A percentile compares a stretch with the other conserved stretches of the same genome.
These are phyloP conservation scores for Podospora anserina DNA, from an alignment of 495 filamentous ascomycete species.

Conservation along the genomic window DNA sequence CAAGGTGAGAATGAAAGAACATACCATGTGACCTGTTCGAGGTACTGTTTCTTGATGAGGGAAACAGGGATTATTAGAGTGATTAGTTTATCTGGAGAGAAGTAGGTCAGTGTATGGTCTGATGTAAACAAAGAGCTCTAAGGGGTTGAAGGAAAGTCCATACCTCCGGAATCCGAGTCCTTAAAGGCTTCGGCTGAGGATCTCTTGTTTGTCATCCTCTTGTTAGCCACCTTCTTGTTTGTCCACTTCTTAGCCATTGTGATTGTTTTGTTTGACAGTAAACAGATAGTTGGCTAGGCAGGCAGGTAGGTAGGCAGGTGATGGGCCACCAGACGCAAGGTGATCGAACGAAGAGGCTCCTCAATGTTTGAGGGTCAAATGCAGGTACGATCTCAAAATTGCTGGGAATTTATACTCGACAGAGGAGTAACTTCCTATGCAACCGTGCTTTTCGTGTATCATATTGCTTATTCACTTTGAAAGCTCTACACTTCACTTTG, in stretches of 20 bases:
- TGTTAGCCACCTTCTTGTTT: neutral
- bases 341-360: neutral
- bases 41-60: neutral
- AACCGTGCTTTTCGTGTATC: neutral
- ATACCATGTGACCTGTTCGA: neutral
- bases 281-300: no score
- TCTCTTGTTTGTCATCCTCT: neutral
- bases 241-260: neutral
- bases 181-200: neutral
- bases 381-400: neutral
- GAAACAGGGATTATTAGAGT: neutral
- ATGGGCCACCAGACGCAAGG: neutral
- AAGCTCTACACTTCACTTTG: neutral
- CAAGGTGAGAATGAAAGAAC: neutral
- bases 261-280: neutral
- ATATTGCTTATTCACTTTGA: neutral
- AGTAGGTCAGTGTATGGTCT: neutral
- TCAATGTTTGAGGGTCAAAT: neutral
- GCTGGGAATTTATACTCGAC: neutral
- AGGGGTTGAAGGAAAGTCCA: neutral
- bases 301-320: neutral
- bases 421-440: neutral
- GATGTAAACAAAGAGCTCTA: neutral
- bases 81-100: neutral
- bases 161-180: neutral